Base-by-base conservation (phyloP, 257 asterid species). In the Nicotiana paniculata region DNA sequence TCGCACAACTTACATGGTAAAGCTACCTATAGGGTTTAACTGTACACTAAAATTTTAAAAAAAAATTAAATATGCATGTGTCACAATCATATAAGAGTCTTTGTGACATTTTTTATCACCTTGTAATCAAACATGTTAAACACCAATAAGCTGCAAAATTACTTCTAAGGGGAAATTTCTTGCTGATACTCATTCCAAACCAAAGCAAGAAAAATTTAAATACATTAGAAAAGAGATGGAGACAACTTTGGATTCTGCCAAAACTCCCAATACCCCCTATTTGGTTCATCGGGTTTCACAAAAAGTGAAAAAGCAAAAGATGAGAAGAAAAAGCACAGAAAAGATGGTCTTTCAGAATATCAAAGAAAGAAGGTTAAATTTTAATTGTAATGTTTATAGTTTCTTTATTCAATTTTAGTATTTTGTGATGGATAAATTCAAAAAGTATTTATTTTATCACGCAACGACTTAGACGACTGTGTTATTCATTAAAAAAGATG, bases 171-270 rank as follows among this genome's bases (percentile, higher is more conserved):
- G 77, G 16, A 91, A 77, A 84, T 96, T 96, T 83, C 93, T 96
- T 83, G 81, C 92, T 1, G 91, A 83, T 66, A 77, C 87, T 82
- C 83, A 72, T 78, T 87, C 65, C 62, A 92, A 88, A 88, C 74
- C 97, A 18, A 90, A 85, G 81, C 86, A 92, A 37, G 97, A 91
- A 84, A 93, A 86, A 54, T 81, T 96, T 76, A 91, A 90, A 88
- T 95, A 86, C 83, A 86, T 93, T 86, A 91, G 97, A 81, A 91
- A 92, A 84, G 95, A 96, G 81, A 96, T 96, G 12, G 91, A 93
- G 46, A 83, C 81, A 69, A 83, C 79, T 78, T 86, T 93, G 61
- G 77, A 89, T 81, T 85, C 86, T 28, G 32, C 89, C 81, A 63
- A 83, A 54, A 83, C 85, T 51, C 82, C 90, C 3, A 82, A 88